These are phyloP conservation scores for Eucalyptus erythrocorys DNA, from an alignment of 345 rosid species.

Conservation along the genomic window DNA sequence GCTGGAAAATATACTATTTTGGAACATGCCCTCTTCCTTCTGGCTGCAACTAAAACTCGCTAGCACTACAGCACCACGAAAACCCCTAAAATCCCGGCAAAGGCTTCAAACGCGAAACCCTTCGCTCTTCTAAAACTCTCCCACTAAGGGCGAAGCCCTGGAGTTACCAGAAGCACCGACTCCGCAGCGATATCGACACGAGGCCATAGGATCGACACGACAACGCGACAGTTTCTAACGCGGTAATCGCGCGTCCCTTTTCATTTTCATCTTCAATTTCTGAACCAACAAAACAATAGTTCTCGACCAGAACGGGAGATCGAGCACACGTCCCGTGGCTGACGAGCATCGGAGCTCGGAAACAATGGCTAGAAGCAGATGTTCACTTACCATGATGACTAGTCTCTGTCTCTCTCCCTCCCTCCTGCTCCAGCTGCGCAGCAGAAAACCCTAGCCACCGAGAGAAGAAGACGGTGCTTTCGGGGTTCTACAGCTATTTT, in stretches of 20 bases:
- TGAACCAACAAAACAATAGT: neutral
- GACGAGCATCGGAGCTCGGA: neutral
- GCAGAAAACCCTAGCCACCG: neutral
- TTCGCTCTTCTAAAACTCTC: neutral
- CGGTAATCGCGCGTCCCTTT: neutral
- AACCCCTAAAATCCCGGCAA: neutral
- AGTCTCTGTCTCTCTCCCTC: neutral
- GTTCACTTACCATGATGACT: neutral
- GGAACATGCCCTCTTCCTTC: neutral
- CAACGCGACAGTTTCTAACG: neutral
- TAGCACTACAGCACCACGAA: neutral
- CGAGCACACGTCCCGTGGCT: neutral
- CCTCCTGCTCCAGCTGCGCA: neutral
- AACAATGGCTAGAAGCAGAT: neutral
- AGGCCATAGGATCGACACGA: neutral
- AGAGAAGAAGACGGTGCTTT: neutral
- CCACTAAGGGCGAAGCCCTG: neutral
- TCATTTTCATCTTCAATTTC: neutral
- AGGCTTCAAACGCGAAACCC: neutral
- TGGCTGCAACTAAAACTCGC: neutral
- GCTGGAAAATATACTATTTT: neutral
- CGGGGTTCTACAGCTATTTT: accelerated
- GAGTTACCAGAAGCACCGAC: neutral
- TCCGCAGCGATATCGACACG: neutral
- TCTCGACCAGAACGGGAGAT: neutral